phyloP scores from a whole-genome alignment of 2,329 filamentous ascomycete species.

The Calonectria pseudoreteaudii region DNA sequence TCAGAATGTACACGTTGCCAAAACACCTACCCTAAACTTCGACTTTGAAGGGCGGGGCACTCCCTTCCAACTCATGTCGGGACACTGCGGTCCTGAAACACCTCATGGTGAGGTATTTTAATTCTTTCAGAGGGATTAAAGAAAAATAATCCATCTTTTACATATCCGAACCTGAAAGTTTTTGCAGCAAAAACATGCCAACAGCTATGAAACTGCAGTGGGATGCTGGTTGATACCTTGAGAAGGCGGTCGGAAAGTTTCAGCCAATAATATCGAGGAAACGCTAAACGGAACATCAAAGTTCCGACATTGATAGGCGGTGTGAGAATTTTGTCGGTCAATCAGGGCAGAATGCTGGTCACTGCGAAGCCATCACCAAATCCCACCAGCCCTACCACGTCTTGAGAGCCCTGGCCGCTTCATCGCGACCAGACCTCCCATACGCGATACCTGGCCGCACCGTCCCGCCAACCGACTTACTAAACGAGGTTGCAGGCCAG shows the following conservation, averaged over 20 bases:
- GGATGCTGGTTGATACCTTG: not conserved
- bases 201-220: not conserved
- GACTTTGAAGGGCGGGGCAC: not conserved
- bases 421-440: constrained; percentile 28
- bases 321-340: constrained; percentile 58
- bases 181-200: not conserved
- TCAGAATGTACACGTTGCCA: not conserved
- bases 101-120: not conserved
- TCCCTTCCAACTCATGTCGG: not conserved
- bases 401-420: constrained; percentile 17
- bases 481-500: constrained; percentile 40
- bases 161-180: not conserved
- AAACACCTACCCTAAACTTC: not conserved
- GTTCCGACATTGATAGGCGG: constrained; percentile 46
- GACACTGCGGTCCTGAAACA: not conserved
- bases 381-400: constrained; percentile 32
- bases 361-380: constrained; percentile 43
- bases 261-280: not conserved
- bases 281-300: constrained; percentile 35
- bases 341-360: constrained; percentile 51
- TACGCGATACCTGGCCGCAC: constrained; percentile 31
- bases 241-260: not conserved
- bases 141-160: not conserved
- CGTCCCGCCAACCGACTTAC: constrained; percentile 31
- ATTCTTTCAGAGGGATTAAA: not conserved